Conservation (phyloP, 495 filamentous ascomycete genomes). For the Aspergillus egyptiacus region DNA sequence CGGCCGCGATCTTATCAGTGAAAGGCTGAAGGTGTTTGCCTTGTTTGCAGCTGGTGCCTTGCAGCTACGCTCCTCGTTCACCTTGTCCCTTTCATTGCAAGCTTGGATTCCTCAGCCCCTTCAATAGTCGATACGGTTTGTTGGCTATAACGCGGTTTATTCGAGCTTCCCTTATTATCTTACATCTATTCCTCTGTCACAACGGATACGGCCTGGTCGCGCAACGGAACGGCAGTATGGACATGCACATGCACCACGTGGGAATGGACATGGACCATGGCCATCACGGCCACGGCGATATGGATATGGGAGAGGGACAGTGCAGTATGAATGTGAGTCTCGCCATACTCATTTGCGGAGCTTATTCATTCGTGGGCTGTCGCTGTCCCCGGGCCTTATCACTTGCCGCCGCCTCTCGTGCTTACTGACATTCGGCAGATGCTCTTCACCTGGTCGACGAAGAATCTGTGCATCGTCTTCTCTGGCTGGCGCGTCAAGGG, state of each 20-base stretch:
- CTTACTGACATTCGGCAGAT: slow-evolving; percentile 52
- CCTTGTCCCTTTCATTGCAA: too few relatives aligned
- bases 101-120: too few relatives aligned
- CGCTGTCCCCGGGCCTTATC: too few relatives aligned
- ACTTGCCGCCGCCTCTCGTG: too few relatives aligned
- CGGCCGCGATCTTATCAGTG: slow-evolving; percentile 24
- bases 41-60: slow-evolving; percentile 33
- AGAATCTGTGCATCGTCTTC: slow-evolving; percentile 93
- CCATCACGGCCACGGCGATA: slow-evolving; percentile 50
- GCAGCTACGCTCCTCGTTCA: background rate
- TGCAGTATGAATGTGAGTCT: slow-evolving; percentile 85
- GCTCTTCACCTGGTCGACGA: slow-evolving; percentile 94
- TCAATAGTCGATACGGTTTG: too few relatives aligned
- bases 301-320: slow-evolving; percentile 50
- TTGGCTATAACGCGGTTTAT: background rate
- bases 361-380: too few relatives aligned
- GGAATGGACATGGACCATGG: slow-evolving; percentile 39
- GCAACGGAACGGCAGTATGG: too few relatives aligned
- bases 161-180: background rate
- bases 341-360: too few relatives aligned
- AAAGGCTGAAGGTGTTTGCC: slow-evolving; percentile 29
- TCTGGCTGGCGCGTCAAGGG: slow-evolving; percentile 77
- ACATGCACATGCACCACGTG: slow-evolving; percentile 35
- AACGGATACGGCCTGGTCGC: too few relatives aligned
- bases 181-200: too few relatives aligned